Percentiles rank a stretch among this genome's conserved stretches.
Evolutionary conservation across 176 grass and related monocot species (phyloP).

Genomic region (Hyparrhenia diplandra): DNA sequence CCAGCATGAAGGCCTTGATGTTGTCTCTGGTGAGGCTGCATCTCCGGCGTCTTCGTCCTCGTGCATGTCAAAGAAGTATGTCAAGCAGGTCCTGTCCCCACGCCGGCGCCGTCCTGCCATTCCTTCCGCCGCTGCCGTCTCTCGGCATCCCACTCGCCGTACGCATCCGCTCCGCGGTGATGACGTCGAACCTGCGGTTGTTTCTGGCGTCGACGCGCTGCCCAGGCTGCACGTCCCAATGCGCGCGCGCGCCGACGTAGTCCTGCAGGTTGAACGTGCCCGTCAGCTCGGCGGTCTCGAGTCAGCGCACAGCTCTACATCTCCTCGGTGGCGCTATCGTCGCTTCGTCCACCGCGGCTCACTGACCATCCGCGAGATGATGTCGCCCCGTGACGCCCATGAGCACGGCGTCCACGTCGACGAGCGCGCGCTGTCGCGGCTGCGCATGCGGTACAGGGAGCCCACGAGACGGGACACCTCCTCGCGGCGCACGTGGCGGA

Average conservation of each 20-base stretch:
- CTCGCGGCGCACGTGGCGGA: slow-evolving; percentile 46
- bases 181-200: slow-evolving; percentile 54
- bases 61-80: slow-evolving; percentile 56
- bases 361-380: slow-evolving; percentile 56
- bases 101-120: neutral
- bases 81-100: slow-evolving; percentile 30
- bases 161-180: slow-evolving; percentile 52
- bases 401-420: slow-evolving; percentile 44
- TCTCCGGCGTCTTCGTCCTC: slow-evolving; percentile 43
- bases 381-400: slow-evolving; percentile 56
- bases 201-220: slow-evolving; percentile 45
- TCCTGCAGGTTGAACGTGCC: slow-evolving; percentile 66
- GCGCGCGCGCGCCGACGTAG: slow-evolving; percentile 44
- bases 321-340: slow-evolving; percentile 43
- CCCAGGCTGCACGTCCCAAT: slow-evolving; percentile 62
- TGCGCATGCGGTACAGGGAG: slow-evolving; percentile 15
- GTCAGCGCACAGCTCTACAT: slow-evolving; percentile 35
- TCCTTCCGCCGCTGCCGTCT: neutral
- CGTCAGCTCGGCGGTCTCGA: slow-evolving; percentile 43
- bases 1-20: slow-evolving; percentile 71
- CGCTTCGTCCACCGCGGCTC: slow-evolving; percentile 47
- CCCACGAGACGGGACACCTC: slow-evolving; percentile 45
- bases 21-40: slow-evolving; percentile 47
- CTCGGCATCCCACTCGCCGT: slow-evolving; percentile 24
- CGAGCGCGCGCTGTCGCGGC: neutral